phyloP scores from a whole-genome alignment of 2,329 filamentous ascomycete species.

The Colletotrichum paranaense region DNA sequence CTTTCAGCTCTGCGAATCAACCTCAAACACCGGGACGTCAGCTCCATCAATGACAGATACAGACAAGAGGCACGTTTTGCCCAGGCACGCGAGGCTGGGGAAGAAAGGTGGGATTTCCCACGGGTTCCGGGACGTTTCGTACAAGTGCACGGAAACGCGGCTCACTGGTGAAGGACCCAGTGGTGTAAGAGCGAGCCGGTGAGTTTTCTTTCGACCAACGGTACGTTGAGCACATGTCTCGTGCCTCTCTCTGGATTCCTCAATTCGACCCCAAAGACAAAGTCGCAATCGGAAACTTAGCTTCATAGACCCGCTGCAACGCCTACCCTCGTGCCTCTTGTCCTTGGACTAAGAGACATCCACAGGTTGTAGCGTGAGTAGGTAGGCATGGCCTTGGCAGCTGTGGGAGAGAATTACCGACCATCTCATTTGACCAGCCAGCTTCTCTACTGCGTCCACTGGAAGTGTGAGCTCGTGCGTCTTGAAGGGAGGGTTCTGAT shows the following conservation, averaged over 20 bases:
- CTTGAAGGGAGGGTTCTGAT: neutral
- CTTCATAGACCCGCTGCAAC: neutral
- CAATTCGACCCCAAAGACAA: neutral
- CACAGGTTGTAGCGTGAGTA: neutral
- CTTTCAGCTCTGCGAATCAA: neutral
- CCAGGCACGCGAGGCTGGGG: neutral
- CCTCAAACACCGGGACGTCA: neutral
- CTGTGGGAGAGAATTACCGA: neutral
- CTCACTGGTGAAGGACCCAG: neutral
- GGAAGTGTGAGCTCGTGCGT: neutral
- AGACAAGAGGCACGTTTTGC: constrained; percentile 3
- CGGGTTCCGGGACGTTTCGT: neutral
- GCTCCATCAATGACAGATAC: neutral
- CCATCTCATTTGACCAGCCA: constrained; percentile 18
- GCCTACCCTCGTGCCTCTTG: neutral
- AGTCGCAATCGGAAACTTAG: constrained; percentile 3
- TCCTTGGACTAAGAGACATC: constrained; percentile 6
- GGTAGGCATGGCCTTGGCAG: constrained; percentile 16
- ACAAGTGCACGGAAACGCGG: neutral
- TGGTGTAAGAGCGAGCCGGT: no score
- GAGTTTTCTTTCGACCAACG: constrained; percentile 10
- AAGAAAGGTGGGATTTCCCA: neutral
- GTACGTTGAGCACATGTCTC: constrained; percentile 30
- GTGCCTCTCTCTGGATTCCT: constrained; percentile 18
- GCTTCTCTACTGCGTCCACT: no score